These are phyloP conservation scores for Penicillium sp. DNA, from an alignment of 2,329 filamentous ascomycete genomes.

Conservation along the genomic window DNA sequence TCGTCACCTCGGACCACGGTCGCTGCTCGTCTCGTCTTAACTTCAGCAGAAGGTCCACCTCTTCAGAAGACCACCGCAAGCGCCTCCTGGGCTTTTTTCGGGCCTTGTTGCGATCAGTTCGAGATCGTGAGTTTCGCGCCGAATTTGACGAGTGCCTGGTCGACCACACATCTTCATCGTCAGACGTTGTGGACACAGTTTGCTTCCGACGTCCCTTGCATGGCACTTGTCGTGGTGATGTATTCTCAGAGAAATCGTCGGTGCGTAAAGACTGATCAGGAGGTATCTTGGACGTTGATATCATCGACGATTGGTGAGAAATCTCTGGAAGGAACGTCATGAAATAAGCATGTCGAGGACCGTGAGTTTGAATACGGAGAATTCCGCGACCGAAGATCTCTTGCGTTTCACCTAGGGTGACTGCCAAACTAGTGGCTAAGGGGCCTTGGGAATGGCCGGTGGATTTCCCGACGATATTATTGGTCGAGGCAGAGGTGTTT, in stretches of 20 bases:
- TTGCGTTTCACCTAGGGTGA: neutral
- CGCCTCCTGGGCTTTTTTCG: conserved; percentile 1
- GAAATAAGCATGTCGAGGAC: neutral
- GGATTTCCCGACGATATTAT: too few relatives aligned
- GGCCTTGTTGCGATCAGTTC: neutral
- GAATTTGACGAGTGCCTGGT: conserved; percentile 1
- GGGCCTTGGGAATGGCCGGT: neutral
- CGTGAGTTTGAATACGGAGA: neutral
- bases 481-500: neutral
- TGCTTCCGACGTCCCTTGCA: neutral
- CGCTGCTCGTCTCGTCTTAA: conserved; percentile 10
- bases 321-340: neutral
- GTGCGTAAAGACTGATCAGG: neutral
- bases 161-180: conserved; percentile 5
- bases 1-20: conserved; percentile 12
- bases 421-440: neutral
- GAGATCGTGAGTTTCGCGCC: neutral
- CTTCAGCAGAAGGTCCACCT: conserved; percentile 9
- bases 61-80: conserved; percentile 8
- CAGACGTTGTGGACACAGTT: conserved; percentile 3
- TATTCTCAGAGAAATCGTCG: neutral
- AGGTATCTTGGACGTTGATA: too few relatives aligned
- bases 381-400: neutral
- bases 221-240: neutral
- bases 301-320: neutral